Conservation (phyloP, 2,329 filamentous ascomycete genomes). For the Pseudocercospora macadamiae region DNA sequence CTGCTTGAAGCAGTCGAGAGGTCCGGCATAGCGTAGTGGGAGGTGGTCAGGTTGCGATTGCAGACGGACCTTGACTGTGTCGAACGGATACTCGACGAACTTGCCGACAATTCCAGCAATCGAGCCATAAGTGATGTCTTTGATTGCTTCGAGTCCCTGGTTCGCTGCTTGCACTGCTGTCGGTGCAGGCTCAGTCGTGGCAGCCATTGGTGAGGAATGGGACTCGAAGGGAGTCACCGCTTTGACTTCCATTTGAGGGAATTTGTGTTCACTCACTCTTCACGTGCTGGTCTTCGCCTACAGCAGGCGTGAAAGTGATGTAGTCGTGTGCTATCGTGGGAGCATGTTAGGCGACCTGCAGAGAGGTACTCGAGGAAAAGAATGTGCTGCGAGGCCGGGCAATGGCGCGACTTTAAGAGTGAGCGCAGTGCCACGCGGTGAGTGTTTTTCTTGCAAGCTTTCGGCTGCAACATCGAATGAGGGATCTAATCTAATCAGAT, state of each 20-base stretch:
- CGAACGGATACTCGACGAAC: conserved; percentile 97
- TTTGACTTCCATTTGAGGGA: conserved; percentile 24
- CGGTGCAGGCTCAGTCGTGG: not conserved
- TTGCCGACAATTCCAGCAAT: conserved; percentile 90
- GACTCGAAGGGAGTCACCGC: conserved; percentile 14
- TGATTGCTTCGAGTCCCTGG: conserved; percentile 69
- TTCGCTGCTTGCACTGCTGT: conserved; percentile 19
- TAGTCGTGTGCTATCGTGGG: conserved; percentile 35
- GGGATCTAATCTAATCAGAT: not conserved
- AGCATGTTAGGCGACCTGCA: conserved; percentile 35
- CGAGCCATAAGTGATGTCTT: conserved; percentile 88
- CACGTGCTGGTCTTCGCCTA: conserved; percentile 5
- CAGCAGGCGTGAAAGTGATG: conserved; percentile 15
- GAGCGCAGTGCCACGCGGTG: conserved; percentile 18
- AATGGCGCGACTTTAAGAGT: not conserved
- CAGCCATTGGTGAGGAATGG: not conserved
- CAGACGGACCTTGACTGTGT: conserved; percentile 95
- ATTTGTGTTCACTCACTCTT: conserved; percentile 9
- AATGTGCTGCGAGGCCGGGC: not conserved
- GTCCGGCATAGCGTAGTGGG: conserved; percentile 80
- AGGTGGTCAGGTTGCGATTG: conserved; percentile 91
- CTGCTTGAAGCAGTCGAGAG: conserved; percentile 90
- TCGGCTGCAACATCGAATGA: not conserved
- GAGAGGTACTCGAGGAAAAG: not conserved
- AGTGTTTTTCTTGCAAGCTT: not conserved